A percentile compares a stretch with the other conserved stretches of the same genome.
Conservation (phyloP, 2,329 filamentous ascomycete genomes). For the Lomentospora prolificans region DNA sequence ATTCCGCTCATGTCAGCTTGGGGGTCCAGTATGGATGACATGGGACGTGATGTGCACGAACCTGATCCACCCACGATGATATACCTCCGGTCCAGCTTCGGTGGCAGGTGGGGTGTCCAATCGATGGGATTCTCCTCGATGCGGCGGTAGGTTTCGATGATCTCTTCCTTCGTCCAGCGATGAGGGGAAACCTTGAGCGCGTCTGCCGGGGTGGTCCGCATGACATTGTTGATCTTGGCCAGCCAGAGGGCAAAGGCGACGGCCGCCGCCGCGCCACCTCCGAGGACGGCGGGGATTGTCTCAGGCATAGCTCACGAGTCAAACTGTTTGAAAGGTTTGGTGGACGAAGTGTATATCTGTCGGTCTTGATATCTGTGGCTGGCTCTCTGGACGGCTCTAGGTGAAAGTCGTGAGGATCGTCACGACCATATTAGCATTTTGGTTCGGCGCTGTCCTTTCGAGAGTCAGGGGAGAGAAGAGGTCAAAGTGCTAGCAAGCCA, state of each 20-base stretch:
- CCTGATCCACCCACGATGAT: constrained; percentile 37
- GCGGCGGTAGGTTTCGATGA: constrained; percentile 24
- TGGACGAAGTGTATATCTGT: no score
- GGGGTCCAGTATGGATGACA: not conserved
- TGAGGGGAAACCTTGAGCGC: constrained; percentile 20
- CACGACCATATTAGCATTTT: no score
- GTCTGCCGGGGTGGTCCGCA: constrained; percentile 26
- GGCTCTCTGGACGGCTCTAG: no score
- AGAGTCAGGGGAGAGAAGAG: not conserved
- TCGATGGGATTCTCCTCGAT: constrained; percentile 27
- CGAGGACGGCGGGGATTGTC: not conserved
- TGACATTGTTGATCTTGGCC: constrained; percentile 22
- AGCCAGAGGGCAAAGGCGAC: not conserved
- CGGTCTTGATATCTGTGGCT: no score
- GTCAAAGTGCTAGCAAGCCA: not conserved
- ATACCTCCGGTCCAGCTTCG: constrained; percentile 30
- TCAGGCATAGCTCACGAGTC: not conserved
- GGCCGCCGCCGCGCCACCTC: not conserved
- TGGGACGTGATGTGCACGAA: constrained; percentile 16
- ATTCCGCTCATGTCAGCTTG: not conserved
- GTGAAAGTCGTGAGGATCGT: no score
- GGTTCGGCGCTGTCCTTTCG: no score
- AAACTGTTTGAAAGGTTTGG: not conserved
- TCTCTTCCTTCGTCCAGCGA: constrained; percentile 26
- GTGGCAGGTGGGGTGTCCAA: constrained; percentile 27